Base-by-base conservation (phyloP, 1,284 basidiomycete species). In the Butyriboletus regius region DNA sequence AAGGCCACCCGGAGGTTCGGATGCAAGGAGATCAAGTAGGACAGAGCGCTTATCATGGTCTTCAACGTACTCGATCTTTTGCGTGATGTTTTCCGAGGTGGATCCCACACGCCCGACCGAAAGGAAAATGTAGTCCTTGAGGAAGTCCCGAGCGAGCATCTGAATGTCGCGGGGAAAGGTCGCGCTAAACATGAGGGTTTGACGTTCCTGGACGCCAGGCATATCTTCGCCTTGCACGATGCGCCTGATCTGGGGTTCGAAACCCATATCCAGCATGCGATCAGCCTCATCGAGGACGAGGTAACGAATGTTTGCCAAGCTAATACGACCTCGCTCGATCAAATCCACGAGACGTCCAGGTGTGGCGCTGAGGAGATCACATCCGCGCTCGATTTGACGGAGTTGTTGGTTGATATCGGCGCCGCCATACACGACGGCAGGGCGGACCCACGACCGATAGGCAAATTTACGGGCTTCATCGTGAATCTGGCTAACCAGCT, bases 201-300 rank as follows among this genome's bases (percentile, higher is more conserved):
- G 96, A 56, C 96, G 90, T 28, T 94, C 85, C 49, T 82, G 75
- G 22, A 90, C 85, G 48, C 84, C 89, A 26, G 96, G 93, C 95
- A 99, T 99, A 71, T 98, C 96, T 66, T 95, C 93, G 57, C 90
- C 90, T 70, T 98, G 91, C 29, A 99, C 96, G 67, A 99, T 99
- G 45, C 93, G 82, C 57, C 95, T 84, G 66, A 99, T 99, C 74
- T 98, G 95, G 54, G 96, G 96, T 74, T 99, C 95, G 79, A 99
- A 99, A 88, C 95, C 95, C 95, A 99, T 99, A 77, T 99, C 95
- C 63, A 99, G 82, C 95, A 99, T 99, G 66, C 95, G 90, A 76
- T 99, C 96, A 55, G 95, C 96, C 75, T 99, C 96, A 66, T 99
- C 96, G 52, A 99, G 87, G 32, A 98, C 96, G 48, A 99, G 86